phyloP scores from a whole-genome alignment of 805 yeast genomes.

The Metschnikowia proteae region DNA sequence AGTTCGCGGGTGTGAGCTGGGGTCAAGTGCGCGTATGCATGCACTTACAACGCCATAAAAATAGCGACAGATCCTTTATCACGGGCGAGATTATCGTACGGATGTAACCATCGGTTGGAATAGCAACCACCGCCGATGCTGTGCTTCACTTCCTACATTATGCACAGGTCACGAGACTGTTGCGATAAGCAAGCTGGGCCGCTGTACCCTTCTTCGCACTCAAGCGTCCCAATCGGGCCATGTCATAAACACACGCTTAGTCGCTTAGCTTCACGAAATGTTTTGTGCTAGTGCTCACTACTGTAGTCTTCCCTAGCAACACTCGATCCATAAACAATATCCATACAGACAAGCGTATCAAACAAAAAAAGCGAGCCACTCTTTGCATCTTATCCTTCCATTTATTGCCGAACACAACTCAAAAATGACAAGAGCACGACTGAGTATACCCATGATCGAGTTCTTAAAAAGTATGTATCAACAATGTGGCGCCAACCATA shows the following conservation, averaged over 20 bases:
- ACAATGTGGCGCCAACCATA: not conserved
- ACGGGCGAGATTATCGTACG: no score
- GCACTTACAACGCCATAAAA: not conserved
- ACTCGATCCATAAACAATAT: constrained; percentile 1
- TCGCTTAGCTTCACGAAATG: constrained; percentile 1
- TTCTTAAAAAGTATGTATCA: constrained; percentile 40
- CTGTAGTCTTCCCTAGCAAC: not conserved
- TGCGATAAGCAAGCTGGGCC: not conserved
- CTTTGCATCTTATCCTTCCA: not conserved
- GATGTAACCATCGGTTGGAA: no score
- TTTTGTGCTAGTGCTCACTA: constrained; percentile 7
- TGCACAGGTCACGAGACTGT: not conserved
- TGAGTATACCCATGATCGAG: constrained; percentile 37
- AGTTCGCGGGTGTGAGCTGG: not conserved
- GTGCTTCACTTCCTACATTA: not conserved
- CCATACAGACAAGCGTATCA: not conserved
- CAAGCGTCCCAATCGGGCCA: constrained; percentile 3
- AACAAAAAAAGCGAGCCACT: not conserved
- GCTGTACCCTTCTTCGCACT: constrained; percentile 1
- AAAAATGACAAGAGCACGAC: constrained; percentile 10
- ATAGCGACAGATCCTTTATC: no score
- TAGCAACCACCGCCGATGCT: not conserved
- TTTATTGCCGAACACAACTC: not conserved
- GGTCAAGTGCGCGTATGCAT: constrained; percentile 2
- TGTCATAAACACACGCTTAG: constrained; percentile 5